These are phyloP conservation scores for Berberis vulgaris DNA, from an alignment of 164 flowering plant species.

Conservation along the genomic window DNA sequence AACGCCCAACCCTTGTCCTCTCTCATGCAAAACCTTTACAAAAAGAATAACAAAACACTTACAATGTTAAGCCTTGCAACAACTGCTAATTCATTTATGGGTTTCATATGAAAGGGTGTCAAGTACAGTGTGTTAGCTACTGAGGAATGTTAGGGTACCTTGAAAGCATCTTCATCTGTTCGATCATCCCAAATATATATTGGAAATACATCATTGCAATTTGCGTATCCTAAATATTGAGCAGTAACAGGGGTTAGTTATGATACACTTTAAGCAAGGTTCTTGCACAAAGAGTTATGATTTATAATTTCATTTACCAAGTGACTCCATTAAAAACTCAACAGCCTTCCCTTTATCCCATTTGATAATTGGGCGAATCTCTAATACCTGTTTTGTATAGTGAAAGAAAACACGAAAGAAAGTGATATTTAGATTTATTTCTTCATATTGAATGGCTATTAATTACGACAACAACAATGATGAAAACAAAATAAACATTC, in stretches of 20 bases:
- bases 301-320: no score
- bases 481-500: not conserved
- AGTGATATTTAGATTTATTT: constrained; percentile 2
- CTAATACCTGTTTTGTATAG: constrained; percentile 56
- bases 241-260: no score
- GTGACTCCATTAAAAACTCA: constrained; percentile 78
- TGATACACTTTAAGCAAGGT: not conserved
- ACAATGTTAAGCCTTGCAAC: not conserved
- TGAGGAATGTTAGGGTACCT: constrained; percentile 37
- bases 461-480: not conserved
- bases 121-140: no score
- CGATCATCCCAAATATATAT: constrained; percentile 90
- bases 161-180: constrained; percentile 94
- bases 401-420: constrained; percentile 2
- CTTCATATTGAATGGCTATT: no score
- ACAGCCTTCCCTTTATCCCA: constrained; percentile 99
- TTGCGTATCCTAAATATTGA: constrained; percentile 43
- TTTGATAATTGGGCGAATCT: constrained; percentile 83
- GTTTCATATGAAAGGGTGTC: not conserved
- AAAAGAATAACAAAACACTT: not conserved
- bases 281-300: not conserved
- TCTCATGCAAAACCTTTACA: constrained; percentile 60
- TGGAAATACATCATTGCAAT: constrained; percentile 52
- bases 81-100: not conserved
- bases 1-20: constrained; percentile 79